Evolutionary conservation across 768 basidiomycete species (phyloP), one percentile per base, ranked within the genome.

Genomic region (Mycena sanguinolenta): DNA sequence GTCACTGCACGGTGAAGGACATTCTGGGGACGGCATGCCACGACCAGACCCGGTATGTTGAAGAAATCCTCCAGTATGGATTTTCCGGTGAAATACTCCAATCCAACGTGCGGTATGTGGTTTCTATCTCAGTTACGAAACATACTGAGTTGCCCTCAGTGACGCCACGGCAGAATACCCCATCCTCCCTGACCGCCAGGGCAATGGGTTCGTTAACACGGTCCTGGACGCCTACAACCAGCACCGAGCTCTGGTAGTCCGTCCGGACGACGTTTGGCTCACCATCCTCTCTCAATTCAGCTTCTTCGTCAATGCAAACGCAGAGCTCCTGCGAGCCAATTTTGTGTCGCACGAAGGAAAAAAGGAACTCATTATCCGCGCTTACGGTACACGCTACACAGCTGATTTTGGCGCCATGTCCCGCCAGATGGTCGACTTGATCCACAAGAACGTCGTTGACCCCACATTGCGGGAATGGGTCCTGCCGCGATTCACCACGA

Each of bases 241-340:
- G 61, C 77, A 77, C 58, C 77, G 75, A 16, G 73, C 79, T 0
- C 78, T 85, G 61, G 73, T 80, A 61, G 63, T 84, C 23, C 79
- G 84, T 16, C 84, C 84, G 10, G 84, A 84, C 63, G 84, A 84
- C 66, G 76, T 84, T 42, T 84, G 84, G 80, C 63, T 78, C 8
- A 75, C 79, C 17, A 80, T 81, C 59, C 65, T 81, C 12, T 63
- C 42, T 25, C 80, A 81, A 50, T 72, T 81, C 71, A 78, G 64
- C 58, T 74, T 78, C 60, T 80, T 76, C 52, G 74, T 79, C 30
- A 76, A 77, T 34, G 76, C 75, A 21, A 72, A 78, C 54, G 69
- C 77, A 6, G 76, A 79, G 57, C 70, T 72, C 8, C 67, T 81
- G 19, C 65, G 79, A 5, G 52, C 58, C 9, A 63, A 75, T 21